Evolutionary conservation across 176 grass and related monocot genomes (phyloP).

Genomic region (Cenchrus americanus): DNA sequence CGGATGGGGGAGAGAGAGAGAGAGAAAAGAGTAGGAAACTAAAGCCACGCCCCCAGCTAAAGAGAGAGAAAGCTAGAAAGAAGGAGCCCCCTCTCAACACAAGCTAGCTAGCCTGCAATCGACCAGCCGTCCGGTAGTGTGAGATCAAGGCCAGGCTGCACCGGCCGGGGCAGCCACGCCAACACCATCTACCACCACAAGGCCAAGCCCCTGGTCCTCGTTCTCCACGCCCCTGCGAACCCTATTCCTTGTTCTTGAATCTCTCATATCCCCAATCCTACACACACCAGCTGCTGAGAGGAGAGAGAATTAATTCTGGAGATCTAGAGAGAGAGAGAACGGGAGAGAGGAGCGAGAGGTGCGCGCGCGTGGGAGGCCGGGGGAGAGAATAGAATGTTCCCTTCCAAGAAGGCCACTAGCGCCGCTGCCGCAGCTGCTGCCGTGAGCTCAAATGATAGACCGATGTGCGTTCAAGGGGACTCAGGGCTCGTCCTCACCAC

Average conservation of each 20-base stretch:
- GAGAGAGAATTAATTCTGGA: constrained; percentile 65
- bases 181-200: constrained; percentile 16
- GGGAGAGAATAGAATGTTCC: constrained; percentile 78
- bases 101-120: not conserved
- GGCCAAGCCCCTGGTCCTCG: constrained; percentile 31
- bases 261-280: constrained; percentile 67
- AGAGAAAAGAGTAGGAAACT: constrained; percentile 2
- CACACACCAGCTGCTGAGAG: constrained; percentile 46
- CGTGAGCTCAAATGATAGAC: constrained; percentile 65
- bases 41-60: constrained; percentile 35
- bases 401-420: constrained; percentile 79
- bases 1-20: not conserved
- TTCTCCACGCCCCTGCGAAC: constrained; percentile 55
- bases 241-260: constrained; percentile 99
- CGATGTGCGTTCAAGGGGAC: constrained; percentile 73
- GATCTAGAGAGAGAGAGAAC: constrained; percentile 45
- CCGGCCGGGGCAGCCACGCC: not conserved
- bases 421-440: constrained; percentile 31
- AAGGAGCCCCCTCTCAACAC: not conserved
- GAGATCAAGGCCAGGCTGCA: constrained; percentile 22
- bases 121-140: not conserved
- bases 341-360: not conserved
- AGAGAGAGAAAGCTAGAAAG: constrained; percentile 41
- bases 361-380: not conserved
- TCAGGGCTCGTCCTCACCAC: constrained; percentile 93